phyloP scores from a whole-genome alignment of 331 rosid genomes.

The Malus hybrid region DNA sequence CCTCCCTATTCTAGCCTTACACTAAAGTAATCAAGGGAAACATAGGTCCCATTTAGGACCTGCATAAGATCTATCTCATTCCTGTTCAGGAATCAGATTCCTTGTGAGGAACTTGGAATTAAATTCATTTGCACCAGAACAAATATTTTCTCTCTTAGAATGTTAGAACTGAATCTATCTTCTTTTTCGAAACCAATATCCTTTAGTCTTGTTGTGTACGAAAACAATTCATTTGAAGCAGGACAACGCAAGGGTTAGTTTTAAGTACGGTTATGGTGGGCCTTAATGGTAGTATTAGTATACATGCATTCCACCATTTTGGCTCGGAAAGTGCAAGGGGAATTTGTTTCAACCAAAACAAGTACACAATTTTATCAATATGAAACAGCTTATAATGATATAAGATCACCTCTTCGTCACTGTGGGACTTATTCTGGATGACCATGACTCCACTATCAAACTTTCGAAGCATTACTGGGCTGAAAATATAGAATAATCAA shows the following conservation, averaged over 20 bases:
- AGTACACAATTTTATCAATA: not conserved
- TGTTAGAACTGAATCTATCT: not conserved
- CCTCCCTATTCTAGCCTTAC: not conserved
- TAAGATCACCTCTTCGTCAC: conserved; percentile 73
- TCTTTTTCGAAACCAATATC: not conserved
- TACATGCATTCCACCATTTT: not conserved
- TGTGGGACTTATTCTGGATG: conserved; percentile 83
- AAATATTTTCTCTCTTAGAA: not conserved
- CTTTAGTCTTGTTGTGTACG: not conserved
- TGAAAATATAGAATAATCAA: conserved; percentile 26
- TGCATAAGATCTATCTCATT: not conserved
- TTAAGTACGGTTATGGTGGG: not conserved
- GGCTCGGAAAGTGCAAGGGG: not conserved
- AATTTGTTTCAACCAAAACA: not conserved
- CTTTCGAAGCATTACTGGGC: conserved; percentile 80
- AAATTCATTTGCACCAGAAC: not conserved
- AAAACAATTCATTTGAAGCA: not conserved
- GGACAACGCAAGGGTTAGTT: not conserved
- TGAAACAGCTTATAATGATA: not conserved
- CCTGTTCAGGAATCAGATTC: not conserved
- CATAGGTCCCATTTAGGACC: too few relatives aligned
- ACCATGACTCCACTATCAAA: conserved; percentile 99
- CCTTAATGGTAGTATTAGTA: not conserved
- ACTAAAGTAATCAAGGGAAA: not conserved
- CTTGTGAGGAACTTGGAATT: not conserved